Conservation (phyloP, 2,329 filamentous ascomycete genomes). For the Cladosporium cucumerinum region DNA sequence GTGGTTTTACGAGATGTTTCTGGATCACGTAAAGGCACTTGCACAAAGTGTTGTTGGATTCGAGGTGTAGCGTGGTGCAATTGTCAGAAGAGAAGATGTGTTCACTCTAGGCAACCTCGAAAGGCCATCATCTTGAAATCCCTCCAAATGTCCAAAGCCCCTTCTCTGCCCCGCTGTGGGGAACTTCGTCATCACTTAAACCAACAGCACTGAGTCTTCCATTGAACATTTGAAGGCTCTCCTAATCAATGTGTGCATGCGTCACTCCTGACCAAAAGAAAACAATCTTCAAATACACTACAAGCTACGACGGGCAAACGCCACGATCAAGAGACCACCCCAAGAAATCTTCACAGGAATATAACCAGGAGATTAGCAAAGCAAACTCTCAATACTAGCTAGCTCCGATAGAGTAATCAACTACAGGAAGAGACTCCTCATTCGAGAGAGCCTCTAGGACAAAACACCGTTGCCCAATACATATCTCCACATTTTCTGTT, state of each 20-base stretch:
- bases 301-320: not conserved
- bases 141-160: not conserved
- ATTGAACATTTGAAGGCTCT: too few relatives aligned
- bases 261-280: not conserved
- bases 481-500: not conserved
- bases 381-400: slow-evolving; percentile 5
- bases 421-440: slow-evolving; percentile 5
- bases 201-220: not conserved
- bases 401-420: not conserved
- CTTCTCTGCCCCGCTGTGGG: not conserved
- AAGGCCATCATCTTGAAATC: not conserved
- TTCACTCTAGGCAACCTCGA: not conserved
- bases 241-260: not conserved
- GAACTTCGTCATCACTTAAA: not conserved
- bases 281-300: not conserved
- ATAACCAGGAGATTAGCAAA: not conserved
- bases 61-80: not conserved
- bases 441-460: not conserved
- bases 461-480: not conserved
- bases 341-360: too few relatives aligned
- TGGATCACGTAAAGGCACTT: not conserved
- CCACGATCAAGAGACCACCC: not conserved
- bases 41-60: not conserved
- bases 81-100: not conserved
- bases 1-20: too few relatives aligned